Percentiles rank a stretch among this genome's conserved stretches.
These are phyloP conservation scores for Pyrenophora teres DNA, from an alignment of 2,329 filamentous ascomycete species.

Conservation along the genomic window DNA sequence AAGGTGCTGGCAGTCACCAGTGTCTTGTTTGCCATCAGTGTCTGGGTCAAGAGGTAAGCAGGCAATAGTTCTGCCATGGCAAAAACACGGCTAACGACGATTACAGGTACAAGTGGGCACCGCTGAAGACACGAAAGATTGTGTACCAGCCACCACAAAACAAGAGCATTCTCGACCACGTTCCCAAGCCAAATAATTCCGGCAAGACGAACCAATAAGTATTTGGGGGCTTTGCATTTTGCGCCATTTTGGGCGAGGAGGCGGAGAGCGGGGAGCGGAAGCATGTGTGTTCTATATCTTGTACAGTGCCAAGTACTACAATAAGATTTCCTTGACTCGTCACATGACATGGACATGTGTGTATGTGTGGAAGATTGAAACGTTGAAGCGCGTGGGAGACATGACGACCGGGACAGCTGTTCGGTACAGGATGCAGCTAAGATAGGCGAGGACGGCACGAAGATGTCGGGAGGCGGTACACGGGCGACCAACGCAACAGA, in stretches of 20 bases:
- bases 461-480: not conserved
- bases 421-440: constrained; percentile 15
- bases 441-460: constrained; percentile 13
- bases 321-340: constrained; percentile 30
- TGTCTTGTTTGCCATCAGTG: constrained; percentile 80
- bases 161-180: constrained; percentile 37
- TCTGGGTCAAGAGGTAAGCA: constrained; percentile 88
- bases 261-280: constrained; percentile 23
- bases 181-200: constrained; percentile 38
- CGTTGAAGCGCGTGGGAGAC: no score
- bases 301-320: constrained; percentile 48
- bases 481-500: constrained; percentile 5
- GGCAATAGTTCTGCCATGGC: not conserved
- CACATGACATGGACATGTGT: not conserved
- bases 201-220: constrained; percentile 43
- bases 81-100: constrained; percentile 32
- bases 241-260: constrained; percentile 16
- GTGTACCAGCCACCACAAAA: constrained; percentile 74
- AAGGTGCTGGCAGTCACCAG: constrained; percentile 86
- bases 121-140: constrained; percentile 94
- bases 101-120: constrained; percentile 88
- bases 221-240: constrained; percentile 23
- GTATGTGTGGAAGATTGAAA: not conserved
- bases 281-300: constrained; percentile 47
- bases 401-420: not conserved